These are phyloP conservation scores for Coemansia erecta DNA, from an alignment of 192 early-diverging fungal genomes.

Conservation along the genomic window DNA sequence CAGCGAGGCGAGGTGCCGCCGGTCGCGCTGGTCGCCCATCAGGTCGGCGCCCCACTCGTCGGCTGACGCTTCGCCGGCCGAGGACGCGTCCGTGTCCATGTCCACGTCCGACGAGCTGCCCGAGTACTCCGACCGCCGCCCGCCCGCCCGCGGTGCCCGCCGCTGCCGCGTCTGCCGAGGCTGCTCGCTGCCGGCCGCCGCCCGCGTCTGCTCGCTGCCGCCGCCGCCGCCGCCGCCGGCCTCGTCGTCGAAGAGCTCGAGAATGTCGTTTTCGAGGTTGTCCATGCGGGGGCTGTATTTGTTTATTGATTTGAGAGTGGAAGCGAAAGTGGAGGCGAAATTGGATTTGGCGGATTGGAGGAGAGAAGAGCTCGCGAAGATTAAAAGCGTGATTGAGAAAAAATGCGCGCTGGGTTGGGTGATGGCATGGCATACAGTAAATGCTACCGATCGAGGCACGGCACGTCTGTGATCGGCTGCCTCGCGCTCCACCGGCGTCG, in stretches of 20 bases:
- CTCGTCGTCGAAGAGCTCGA: constrained; percentile 46
- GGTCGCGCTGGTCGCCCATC: constrained; percentile 71
- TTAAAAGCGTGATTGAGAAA: background rate
- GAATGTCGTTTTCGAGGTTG: constrained; percentile 47
- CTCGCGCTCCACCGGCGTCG: too few species aligned
- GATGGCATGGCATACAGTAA: too few species aligned
- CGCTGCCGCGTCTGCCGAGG: constrained; percentile 8
- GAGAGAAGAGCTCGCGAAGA: too few species aligned
- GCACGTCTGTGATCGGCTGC: too few species aligned
- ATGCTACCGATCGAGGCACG: too few species aligned
- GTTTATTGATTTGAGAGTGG: background rate
- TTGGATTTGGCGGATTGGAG: background rate
- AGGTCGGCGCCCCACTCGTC: constrained; percentile 73
- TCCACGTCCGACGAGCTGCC: constrained; percentile 29
- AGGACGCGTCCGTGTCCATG: constrained; percentile 32
- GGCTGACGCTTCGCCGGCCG: constrained; percentile 53
- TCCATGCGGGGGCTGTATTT: constrained; percentile 10
- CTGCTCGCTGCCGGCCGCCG: constrained; percentile 11
- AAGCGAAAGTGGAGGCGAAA: background rate
- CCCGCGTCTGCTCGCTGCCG: constrained; percentile 17
- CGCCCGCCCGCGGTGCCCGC: constrained; percentile 10
- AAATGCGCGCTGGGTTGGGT: background rate
- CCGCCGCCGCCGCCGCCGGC: constrained; percentile 15
- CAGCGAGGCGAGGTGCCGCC: constrained; percentile 56
- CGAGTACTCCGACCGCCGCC: constrained; percentile 29